Percentiles rank a stretch among this genome's conserved stretches.
phyloP scores from a whole-genome alignment of 2,329 filamentous ascomycete genomes.

The Microsporum canis region DNA sequence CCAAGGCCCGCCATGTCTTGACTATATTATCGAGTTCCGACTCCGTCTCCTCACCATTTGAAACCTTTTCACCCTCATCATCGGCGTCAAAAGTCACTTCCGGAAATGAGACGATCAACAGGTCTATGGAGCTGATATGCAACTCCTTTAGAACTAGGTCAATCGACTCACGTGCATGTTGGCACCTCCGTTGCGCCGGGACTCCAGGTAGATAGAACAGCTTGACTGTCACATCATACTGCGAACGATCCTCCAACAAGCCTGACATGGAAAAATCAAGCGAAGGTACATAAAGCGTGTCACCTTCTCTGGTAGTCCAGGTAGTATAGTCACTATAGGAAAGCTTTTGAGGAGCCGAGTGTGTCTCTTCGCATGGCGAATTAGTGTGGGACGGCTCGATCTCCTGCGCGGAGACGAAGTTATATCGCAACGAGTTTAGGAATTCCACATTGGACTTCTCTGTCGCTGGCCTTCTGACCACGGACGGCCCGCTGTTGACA shows the following conservation, averaged over 20 bases:
- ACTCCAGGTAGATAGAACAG: conserved; percentile 78
- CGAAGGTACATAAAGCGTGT: conserved; percentile 62
- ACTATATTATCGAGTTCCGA: conserved; percentile 47
- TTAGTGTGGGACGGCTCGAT: conserved; percentile 33
- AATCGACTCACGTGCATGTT: conserved; percentile 67
- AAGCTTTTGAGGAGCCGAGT: conserved; percentile 11
- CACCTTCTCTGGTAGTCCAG: conserved; percentile 56
- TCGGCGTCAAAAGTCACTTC: conserved; percentile 89
- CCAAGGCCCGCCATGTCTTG: conserved; percentile 57
- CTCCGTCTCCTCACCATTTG: conserved; percentile 50
- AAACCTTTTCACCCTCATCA: conserved; percentile 55
- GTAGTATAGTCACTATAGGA: conserved; percentile 28
- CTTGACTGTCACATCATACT: conserved; percentile 94
- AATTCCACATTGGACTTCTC: conserved; percentile 89
- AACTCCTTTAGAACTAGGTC: conserved; percentile 70
- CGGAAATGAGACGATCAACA: conserved; percentile 87
- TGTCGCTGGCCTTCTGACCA: conserved; percentile 65
- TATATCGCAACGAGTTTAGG: conserved; percentile 73
- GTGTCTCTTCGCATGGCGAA: conserved; percentile 17
- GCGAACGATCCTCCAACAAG: conserved; percentile 64
- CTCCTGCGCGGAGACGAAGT: conserved; percentile 64
- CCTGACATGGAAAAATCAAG: conserved; percentile 61
- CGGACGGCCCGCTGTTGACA: conserved; percentile 69
- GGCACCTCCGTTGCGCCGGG: conserved; percentile 51
- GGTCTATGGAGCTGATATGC: conserved; percentile 61